These are phyloP conservation scores for Craterostigma plantagineum DNA, from an alignment of 257 asterid species.

Conservation along the genomic window DNA sequence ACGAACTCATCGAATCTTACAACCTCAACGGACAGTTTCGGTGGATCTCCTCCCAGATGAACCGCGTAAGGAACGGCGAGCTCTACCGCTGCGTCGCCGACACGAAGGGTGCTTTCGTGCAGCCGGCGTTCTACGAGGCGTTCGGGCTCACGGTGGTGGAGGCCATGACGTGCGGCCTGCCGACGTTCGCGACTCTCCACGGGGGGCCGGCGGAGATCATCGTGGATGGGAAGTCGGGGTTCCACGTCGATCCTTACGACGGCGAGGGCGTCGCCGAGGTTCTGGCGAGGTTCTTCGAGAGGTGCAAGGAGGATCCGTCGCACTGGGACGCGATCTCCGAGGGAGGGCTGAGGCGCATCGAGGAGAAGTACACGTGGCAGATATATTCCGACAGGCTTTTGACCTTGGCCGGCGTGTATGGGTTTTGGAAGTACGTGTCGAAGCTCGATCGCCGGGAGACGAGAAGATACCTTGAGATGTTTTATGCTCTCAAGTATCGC, in stretches of 20 bases:
- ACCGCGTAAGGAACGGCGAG: conserved; percentile 89
- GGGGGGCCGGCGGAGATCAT: conserved; percentile 99
- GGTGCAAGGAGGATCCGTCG: conserved; percentile 44
- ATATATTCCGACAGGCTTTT: conserved; percentile 68
- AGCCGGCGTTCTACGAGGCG: conserved; percentile 94
- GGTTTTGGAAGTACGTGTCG: conserved; percentile 81
- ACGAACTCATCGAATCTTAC: conserved; percentile 52
- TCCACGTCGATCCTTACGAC: conserved; percentile 86
- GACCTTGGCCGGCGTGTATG: conserved; percentile 86
- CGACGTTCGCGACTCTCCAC: conserved; percentile 69
- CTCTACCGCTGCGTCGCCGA: conserved; percentile 85
- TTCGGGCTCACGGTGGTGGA: conserved; percentile 93
- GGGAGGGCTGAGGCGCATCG: conserved; percentile 63
- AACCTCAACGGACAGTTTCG: conserved; percentile 71
- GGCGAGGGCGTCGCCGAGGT: conserved; percentile 60
- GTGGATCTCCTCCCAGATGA: conserved; percentile 98
- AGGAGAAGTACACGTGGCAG: conserved; percentile 95
- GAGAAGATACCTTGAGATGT: conserved; percentile 84
- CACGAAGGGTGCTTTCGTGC: conserved; percentile 71
- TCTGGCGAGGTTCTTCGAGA: conserved; percentile 59
- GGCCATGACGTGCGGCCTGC: conserved; percentile 96
- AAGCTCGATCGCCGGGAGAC: conserved; percentile 78
- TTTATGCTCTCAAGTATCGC: conserved; percentile 69
- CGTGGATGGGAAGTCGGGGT: conserved; percentile 74
- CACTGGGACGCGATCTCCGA: conserved; percentile 56